Percentiles rank a stretch among this genome's conserved stretches.
Conservation (phyloP, 2,329 filamentous ascomycete species). For the Penicillium frequentans region DNA sequence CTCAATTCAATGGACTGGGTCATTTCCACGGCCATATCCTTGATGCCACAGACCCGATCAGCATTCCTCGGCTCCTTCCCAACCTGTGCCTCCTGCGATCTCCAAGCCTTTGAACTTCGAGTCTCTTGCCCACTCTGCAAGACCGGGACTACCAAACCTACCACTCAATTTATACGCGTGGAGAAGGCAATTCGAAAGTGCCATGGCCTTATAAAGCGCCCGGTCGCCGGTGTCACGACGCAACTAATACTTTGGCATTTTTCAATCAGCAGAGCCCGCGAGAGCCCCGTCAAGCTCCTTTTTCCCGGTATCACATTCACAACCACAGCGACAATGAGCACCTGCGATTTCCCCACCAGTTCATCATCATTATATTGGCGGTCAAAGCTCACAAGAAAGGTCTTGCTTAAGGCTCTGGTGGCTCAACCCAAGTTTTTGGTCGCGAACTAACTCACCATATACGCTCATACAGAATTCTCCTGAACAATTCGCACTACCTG, state of each 20-base stretch:
- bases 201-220: too few species aligned
- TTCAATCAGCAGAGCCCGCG: constrained; percentile 43
- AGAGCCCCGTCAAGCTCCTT: constrained; percentile 33
- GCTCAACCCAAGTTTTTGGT: too few species aligned
- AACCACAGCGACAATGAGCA: constrained; percentile 4
- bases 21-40: constrained; percentile 42
- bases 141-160: constrained; percentile 32
- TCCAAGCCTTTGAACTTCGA: constrained; percentile 45
- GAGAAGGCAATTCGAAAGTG: background rate
- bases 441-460: too few species aligned
- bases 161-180: background rate
- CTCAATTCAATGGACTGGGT: constrained; percentile 30
- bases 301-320: constrained; percentile 27
- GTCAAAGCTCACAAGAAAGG: too few species aligned
- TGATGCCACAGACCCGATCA: constrained; percentile 50
- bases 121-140: constrained; percentile 50
- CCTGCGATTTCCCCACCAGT: constrained; percentile 18
- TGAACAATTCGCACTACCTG: too few species aligned
- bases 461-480: too few species aligned
- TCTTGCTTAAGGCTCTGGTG: too few species aligned
- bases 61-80: constrained; percentile 45
- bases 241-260: constrained; percentile 41
- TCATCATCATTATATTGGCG: constrained; percentile 13
- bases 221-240: constrained; percentile 19
- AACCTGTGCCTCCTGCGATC: constrained; percentile 45